Base-by-base conservation (phyloP, 768 basidiomycete species). In the Termitomyces sp. region DNA sequence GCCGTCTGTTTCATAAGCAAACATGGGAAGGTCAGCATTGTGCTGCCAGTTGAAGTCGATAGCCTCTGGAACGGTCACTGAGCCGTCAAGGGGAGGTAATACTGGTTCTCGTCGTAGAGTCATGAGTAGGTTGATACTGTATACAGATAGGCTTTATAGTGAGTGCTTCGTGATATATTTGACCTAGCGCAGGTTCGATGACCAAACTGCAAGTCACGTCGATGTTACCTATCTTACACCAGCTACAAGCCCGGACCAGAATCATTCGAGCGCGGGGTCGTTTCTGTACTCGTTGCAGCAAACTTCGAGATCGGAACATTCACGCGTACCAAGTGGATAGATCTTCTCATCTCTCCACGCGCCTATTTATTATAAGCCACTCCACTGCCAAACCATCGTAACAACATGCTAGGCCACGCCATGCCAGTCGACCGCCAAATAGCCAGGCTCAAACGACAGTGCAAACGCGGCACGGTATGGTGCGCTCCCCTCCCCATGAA, bases 21-120 rank as follows among this genome's bases (percentile, higher is more conserved):
- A 70, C 13, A 65, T 57, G 4, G 67, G 57, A n/a, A 59, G 58
- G 3, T 57, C 54, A 1, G 63, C 28, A 54, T 70, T 70, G 57
- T 68, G 58, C 40, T 61, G 53, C 57, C 51, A 48, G 50, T 70
- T 59, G 49, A 67, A 69, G 32, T 68, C 67, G 9, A 69, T 50
- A 23, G 62, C 28, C 46, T 69, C 67, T 14, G 63, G 57, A 32
- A 66, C 54, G 18, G 61, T 64, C 18, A 61, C 32, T 26, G 59
- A 60, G 18, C 51, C 61, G 16, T 61, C 63, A 16, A 66, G 36
- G 28, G 61, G 63, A 32, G 63, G 65, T 14, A 54, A 57, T 32
- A 58, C 50, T 14, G 59, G 64, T 38, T 54, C 56, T 57, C 5
- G 38, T 33, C 23, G 47, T 20, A 23, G 38, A 40, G 55, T 4